A percentile compares a stretch with the other conserved stretches of the same genome.
These are phyloP conservation scores for Candida maltosa DNA, from an alignment of 805 yeast species.

Conservation along the genomic window DNA sequence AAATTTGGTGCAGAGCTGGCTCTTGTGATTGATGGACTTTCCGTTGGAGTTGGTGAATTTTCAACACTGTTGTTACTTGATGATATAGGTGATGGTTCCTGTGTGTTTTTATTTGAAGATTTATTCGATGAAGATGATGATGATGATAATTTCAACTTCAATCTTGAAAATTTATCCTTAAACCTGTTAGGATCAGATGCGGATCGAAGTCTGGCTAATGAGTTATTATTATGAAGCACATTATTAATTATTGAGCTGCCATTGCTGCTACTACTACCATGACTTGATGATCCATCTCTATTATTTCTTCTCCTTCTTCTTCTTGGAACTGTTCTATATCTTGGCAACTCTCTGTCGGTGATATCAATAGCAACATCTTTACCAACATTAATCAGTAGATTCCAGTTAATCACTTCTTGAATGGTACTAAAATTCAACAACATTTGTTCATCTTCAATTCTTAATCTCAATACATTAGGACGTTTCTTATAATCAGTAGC, in stretches of 20 bases:
- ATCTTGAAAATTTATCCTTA: slow-evolving; percentile 18
- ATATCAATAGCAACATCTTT: slow-evolving; percentile 79
- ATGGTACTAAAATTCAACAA: slow-evolving; percentile 60
- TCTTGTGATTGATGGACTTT: slow-evolving; percentile 1
- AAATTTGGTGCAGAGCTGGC: slow-evolving; percentile 10
- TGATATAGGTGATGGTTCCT: no score
- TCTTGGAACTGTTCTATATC: slow-evolving; percentile 77
- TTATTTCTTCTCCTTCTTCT: slow-evolving; percentile 45
- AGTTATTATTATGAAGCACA: no score
- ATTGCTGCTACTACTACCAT: not conserved
- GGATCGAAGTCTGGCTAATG: slow-evolving; percentile 11
- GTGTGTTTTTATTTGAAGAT: no score
- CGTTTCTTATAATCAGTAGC: slow-evolving; percentile 81
- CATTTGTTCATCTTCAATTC: slow-evolving; percentile 83
- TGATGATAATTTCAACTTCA: slow-evolving; percentile 17
- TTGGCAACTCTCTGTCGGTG: slow-evolving; percentile 66
- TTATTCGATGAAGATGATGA: no score
- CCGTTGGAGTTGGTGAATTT: no score
- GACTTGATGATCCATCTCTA: not conserved
- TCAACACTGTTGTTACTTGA: no score
- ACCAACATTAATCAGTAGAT: slow-evolving; percentile 66
- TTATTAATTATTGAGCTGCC: not conserved
- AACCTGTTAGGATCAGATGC: slow-evolving; percentile 20
- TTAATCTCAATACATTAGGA: slow-evolving; percentile 63
- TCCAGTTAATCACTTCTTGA: slow-evolving; percentile 76